Base-by-base conservation (phyloP, 2,329 filamentous ascomycete genomes). In the Colletotrichum cereale region DNA sequence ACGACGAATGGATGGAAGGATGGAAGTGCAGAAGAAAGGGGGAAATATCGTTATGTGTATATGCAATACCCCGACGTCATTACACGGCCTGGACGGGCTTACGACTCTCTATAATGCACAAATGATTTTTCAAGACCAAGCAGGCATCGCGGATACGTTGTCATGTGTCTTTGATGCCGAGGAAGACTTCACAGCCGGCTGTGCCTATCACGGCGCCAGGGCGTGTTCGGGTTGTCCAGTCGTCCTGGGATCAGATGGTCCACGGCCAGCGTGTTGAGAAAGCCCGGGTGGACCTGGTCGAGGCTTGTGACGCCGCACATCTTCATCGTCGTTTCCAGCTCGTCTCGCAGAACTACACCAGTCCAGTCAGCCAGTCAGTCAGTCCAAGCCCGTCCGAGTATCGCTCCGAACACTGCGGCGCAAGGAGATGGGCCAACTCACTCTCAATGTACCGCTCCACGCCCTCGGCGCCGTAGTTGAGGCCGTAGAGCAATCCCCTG, bases 311-410 rank as follows among this genome's bases (percentile, higher is more conserved):
- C 84, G 2, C 91, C 91, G 68, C 90, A 87, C 78, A 92, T 84
- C 34, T 87, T 86, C 90, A 92, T 92, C 2, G 89, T 89, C 2
- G 88, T 91, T 74, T 90, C 86, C 5, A 92, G 78, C 77, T 93
- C 90, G 71, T 92, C 90, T 63, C 83, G 83, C 21, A 89, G 73
- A 24, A 87, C 85, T 86, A 40, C 1, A 36, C 10, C 14, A 11
- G 44, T 10, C 11, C n/a, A 24, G 44, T 44, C 21, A 44, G 42
- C 12, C 44, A 11, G 8, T 12, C 44, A n/a, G 40, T 68, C 48
- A 69, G 53, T 16, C 3, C 26, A 12, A 12, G 2, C n/a, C 36
- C n/a, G 53, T 36, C 24, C 34, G n/a, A 5, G n/a, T 14, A 7
- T n/a, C 24, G 5, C 7, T 18, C 12, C 7, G 36, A n/a, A 36